Percentiles rank a stretch among this genome's conserved stretches.
Conservation (phyloP, 352 stramenopile genomes). For the Globisporangium takayamanum region DNA sequence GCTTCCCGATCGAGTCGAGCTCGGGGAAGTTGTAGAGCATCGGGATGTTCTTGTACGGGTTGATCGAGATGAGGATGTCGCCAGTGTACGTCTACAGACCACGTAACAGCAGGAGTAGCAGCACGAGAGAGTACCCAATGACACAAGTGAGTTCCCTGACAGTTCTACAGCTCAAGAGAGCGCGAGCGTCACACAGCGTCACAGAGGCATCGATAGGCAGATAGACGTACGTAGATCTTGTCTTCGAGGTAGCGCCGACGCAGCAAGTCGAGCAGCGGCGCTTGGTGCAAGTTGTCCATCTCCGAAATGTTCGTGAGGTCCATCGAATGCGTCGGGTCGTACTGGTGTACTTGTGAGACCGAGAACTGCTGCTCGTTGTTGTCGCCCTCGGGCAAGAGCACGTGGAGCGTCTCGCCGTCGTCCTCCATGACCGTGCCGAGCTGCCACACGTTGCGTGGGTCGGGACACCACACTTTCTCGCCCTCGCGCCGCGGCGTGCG, state of each 20-base stretch:
- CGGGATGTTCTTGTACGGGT: slow-evolving; percentile 94
- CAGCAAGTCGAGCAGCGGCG: slow-evolving; percentile 86
- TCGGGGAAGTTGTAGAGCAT: slow-evolving; percentile 90
- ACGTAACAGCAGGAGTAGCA: neutral
- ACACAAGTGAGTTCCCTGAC: neutral
- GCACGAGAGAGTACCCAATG: neutral
- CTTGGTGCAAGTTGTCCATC: slow-evolving; percentile 92
- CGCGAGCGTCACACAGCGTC: neutral
- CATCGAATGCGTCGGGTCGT: slow-evolving; percentile 86
- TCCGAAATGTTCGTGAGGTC: slow-evolving; percentile 90
- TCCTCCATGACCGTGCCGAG: slow-evolving; percentile 82
- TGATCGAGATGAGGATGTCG: slow-evolving; percentile 95
- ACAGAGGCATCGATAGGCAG: neutral
- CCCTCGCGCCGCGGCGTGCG: slow-evolving; percentile 61
- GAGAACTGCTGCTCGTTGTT: slow-evolving; percentile 71
- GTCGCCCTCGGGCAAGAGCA: slow-evolving; percentile 73
- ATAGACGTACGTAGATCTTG: slow-evolving; percentile 82
- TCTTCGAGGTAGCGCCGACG: slow-evolving; percentile 85
- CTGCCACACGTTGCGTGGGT: slow-evolving; percentile 83
- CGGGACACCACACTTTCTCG: slow-evolving; percentile 85
- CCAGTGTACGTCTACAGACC: slow-evolving; percentile 84
- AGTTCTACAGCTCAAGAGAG: neutral
- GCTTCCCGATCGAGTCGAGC: slow-evolving; percentile 79
- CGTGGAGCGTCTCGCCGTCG: slow-evolving; percentile 79
- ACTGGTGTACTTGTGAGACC: slow-evolving; percentile 82